Percentiles rank a stretch among this genome's conserved stretches.
These are phyloP conservation scores for Lotmaria passim DNA, from an alignment of 208 protist genomes.

Conservation along the genomic window DNA sequence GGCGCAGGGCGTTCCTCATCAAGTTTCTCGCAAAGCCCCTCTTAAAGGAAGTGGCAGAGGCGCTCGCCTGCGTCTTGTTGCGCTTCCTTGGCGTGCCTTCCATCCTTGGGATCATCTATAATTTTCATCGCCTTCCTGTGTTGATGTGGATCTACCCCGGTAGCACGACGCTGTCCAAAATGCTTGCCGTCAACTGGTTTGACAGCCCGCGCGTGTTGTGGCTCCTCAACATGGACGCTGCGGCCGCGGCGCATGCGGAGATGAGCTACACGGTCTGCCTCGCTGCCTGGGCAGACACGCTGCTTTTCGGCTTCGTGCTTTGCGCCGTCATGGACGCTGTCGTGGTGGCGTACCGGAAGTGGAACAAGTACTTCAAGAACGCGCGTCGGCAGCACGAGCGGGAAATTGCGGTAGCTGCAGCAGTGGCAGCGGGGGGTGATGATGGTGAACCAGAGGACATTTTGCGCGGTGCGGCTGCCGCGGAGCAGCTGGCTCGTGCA, in stretches of 20 bases:
- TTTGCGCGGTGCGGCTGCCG: not conserved
- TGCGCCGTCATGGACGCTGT: conserved; percentile 23
- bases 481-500: conserved; percentile 1
- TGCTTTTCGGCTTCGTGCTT: conserved; percentile 29
- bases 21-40: conserved; percentile 26
- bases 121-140: conserved; percentile 13
- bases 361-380: conserved; percentile 27
- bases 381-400: conserved; percentile 4
- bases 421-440: not conserved
- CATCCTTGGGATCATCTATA: conserved; percentile 32
- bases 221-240: conserved; percentile 2
- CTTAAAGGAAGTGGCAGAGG: conserved; percentile 14
- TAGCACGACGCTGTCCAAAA: too few relatives aligned
- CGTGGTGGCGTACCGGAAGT: conserved; percentile 19
- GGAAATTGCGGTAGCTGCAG: conserved; percentile 8
- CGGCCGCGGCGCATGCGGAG: not conserved
- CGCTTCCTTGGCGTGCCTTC: conserved; percentile 41
- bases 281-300: conserved; percentile 18
- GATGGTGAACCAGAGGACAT: not conserved
- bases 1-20: conserved; percentile 17
- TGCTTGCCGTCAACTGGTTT: not conserved
- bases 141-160: conserved; percentile 9
- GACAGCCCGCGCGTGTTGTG: not conserved
- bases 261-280: conserved; percentile 11
- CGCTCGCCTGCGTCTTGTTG: conserved; percentile 14